phyloP scores from a whole-genome alignment of 345 rosid species.

The Corymbia maculata region DNA sequence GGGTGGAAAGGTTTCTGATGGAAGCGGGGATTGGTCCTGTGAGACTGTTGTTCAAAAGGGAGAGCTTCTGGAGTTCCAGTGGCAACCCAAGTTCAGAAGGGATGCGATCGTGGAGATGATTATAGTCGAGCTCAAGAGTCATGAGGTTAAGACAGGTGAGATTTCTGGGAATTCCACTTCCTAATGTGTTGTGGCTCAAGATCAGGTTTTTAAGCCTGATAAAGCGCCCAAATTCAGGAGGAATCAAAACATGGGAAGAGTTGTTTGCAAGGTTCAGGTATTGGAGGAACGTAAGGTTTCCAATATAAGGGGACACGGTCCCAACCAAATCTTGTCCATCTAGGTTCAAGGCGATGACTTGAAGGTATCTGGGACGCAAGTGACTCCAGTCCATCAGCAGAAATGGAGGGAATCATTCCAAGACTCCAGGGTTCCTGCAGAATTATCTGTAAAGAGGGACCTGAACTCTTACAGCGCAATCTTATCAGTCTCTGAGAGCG shows the following conservation, averaged over 20 bases:
- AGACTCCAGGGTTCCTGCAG: neutral
- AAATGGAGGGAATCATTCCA: neutral
- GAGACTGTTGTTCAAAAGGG: neutral
- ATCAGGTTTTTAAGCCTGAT: neutral
- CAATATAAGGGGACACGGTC: neutral
- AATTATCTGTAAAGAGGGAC: neutral
- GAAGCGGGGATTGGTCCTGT: neutral
- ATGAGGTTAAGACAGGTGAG: neutral
- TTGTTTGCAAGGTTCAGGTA: neutral
- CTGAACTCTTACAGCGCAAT: too few species aligned
- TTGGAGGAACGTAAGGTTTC: neutral
- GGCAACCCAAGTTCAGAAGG: neutral
- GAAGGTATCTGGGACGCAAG: neutral
- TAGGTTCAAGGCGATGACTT: neutral
- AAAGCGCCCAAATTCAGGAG: neutral
- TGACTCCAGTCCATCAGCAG: neutral
- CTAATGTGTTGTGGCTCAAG: neutral
- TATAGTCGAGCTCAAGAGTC: neutral
- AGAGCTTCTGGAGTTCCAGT: neutral
- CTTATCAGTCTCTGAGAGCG: too few species aligned
- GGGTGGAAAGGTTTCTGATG: neutral
- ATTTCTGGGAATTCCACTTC: neutral
- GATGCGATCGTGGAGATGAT: neutral
- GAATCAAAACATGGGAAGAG: neutral
- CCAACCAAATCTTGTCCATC: neutral